Evolutionary conservation across 306 rosid genomes (phyloP), one percentile per base, ranked within the genome.

Genomic region (Abrus pulchellus): DNA sequence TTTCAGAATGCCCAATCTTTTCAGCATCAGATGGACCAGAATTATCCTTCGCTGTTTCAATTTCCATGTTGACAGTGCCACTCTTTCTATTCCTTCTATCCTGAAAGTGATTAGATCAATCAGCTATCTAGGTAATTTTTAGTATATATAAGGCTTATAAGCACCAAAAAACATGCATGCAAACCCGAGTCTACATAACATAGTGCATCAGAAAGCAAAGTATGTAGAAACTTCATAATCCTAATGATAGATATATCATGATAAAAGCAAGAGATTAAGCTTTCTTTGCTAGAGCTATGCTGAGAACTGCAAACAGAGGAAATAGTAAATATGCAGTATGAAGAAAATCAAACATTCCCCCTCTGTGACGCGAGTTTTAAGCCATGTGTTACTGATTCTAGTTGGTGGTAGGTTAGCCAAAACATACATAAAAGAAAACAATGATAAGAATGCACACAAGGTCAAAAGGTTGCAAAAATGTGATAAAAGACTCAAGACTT

Each of bases 51-150:
- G 80, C 48, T 1, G 89, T 76, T 68, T 95, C 99, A 7, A 90
- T 91, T 72, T 93, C 99, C 86, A 87, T 82, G 91, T 90, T 95
- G 36, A 82, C 61, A 67, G 91, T 79, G 12, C 90, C 85, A 87
- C 90, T 91, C 88, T 82, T 93, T 77, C 97, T 84, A 65, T 88
- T 93, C 83, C 98, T 88, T 79, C 98, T 92, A 86, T 95, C 98
- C 99, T 95, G 89, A 76, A 88, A 82, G 54, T 9, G 47, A 53
- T 60, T 29, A 11, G 36, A 75, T 34, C 64, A 75, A 63, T 66
- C 14, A 83, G 44, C 43, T 50, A 27, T 53, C 69, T 40, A 55
- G 55, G 75, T 11, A 55, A 6, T n/a, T 41, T 28, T 47, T 41
- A 49, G 32, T 45, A 64, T 48, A 38, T 11, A 7, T 56, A 55